phyloP scores from a whole-genome alignment of 257 asterid species.

The Penstemon eatonii region DNA sequence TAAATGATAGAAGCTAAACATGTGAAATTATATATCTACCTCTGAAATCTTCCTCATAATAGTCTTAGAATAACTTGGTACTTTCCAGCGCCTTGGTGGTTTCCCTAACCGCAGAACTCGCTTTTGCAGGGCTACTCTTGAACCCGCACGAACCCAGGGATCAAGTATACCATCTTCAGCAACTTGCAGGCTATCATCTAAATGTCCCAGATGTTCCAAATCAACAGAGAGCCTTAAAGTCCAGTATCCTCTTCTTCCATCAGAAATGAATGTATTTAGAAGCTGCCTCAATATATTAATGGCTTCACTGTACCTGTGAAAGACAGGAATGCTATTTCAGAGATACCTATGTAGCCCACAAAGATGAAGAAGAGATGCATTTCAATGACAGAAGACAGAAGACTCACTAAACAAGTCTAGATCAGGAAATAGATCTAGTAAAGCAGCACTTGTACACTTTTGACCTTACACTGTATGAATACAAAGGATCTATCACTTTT shows the following conservation, averaged over 20 bases:
- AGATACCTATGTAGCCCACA: background rate
- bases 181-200: conserved; percentile 78
- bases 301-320: conserved; percentile 70
- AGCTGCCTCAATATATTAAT: conserved; percentile 69
- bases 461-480: background rate
- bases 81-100: conserved; percentile 97
- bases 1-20: conserved; percentile 3
- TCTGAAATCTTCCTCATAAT: conserved; percentile 72
- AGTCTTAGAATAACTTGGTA: conserved; percentile 61
- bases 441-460: background rate
- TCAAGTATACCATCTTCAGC: conserved; percentile 81
- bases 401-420: background rate
- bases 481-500: background rate
- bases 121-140: conserved; percentile 78
- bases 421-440: background rate
- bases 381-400: background rate
- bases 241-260: conserved; percentile 96
- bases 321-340: conserved; percentile 22
- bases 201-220: conserved; percentile 79
- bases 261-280: conserved; percentile 49
- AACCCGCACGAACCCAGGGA: conserved; percentile 95
- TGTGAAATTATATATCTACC: conserved; percentile 41
- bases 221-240: conserved; percentile 80
- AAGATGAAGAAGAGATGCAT: conserved; percentile 3
- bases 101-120: conserved; percentile 84